Conservation (phyloP, 805 yeast genomes). For the Wickerhamiella sorbophila region DNA sequence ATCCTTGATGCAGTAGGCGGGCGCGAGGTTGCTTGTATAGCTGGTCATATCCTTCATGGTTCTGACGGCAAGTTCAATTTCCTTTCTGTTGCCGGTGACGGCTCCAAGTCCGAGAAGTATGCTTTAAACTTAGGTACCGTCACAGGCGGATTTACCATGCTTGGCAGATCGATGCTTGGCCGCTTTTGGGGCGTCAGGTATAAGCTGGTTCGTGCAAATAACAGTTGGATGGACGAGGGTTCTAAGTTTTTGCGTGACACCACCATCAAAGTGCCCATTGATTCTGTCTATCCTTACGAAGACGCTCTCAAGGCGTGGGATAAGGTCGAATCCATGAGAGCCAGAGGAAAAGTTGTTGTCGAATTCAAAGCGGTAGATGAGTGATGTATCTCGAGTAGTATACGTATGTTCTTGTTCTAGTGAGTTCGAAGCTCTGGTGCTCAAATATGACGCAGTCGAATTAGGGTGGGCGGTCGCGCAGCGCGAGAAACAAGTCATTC, state of each 20-base stretch:
- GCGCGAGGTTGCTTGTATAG: slow-evolving; percentile 32
- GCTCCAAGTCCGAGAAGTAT: slow-evolving; percentile 1
- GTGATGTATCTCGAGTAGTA: too few species aligned
- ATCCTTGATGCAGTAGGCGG: slow-evolving; percentile 57
- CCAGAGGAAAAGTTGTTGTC: slow-evolving; percentile 57
- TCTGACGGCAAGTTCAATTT: slow-evolving; percentile 35
- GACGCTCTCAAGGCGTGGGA: slow-evolving; percentile 40
- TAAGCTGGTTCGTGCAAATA: slow-evolving; percentile 6
- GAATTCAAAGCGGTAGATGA: slow-evolving; percentile 3
- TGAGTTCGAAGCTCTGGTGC: too few species aligned
- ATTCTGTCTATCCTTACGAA: slow-evolving; percentile 36
- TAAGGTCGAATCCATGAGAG: slow-evolving; percentile 32
- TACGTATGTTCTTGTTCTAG: too few species aligned
- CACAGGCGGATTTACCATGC: slow-evolving; percentile 3
- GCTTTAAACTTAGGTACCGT: not conserved
- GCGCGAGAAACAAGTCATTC: too few species aligned
- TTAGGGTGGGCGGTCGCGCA: too few species aligned
- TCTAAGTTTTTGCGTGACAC: slow-evolving; percentile 34
- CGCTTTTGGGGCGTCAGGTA: slow-evolving; percentile 21
- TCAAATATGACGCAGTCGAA: too few species aligned
- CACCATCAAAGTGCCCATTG: slow-evolving; percentile 35
- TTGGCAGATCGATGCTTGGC: slow-evolving; percentile 21
- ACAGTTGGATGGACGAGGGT: slow-evolving; percentile 30
- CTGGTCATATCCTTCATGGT: slow-evolving; percentile 33
- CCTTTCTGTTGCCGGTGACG: slow-evolving; percentile 45